Conservation (phyloP, 805 yeast species). For the Starmerella scarabaei region DNA sequence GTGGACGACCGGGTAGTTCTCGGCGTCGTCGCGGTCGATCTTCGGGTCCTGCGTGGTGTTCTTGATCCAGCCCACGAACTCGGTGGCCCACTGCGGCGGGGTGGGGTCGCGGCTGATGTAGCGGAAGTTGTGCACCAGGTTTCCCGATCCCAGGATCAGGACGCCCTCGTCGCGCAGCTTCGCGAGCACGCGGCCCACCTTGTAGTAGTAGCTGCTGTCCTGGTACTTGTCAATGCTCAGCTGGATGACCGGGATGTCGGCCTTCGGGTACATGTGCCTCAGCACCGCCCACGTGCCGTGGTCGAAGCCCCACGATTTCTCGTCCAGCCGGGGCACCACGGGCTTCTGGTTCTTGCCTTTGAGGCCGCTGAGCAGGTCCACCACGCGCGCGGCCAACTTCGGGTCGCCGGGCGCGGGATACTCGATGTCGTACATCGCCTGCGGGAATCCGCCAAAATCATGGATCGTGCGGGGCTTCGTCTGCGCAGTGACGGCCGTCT, state of each 20-base stretch:
- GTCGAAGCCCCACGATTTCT: slow-evolving; percentile 19
- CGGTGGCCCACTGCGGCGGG: slow-evolving; percentile 22
- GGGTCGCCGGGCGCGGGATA: slow-evolving; percentile 21
- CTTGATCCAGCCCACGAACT: slow-evolving; percentile 31
- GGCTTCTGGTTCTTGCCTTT: slow-evolving; percentile 2
- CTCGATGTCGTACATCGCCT: slow-evolving; percentile 14
- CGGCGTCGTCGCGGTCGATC: slow-evolving; percentile 15
- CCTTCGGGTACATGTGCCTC: slow-evolving; percentile 20
- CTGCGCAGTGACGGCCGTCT: slow-evolving; percentile 13
- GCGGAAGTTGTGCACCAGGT: slow-evolving; percentile 51
- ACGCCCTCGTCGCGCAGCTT: slow-evolving; percentile 41
- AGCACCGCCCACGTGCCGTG: slow-evolving; percentile 22
- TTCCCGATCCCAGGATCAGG: slow-evolving; percentile 49
- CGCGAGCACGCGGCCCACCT: slow-evolving; percentile 42
- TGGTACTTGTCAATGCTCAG: slow-evolving; percentile 31
- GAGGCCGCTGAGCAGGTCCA: slow-evolving; percentile 4
- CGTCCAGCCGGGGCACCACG: slow-evolving; percentile 3
- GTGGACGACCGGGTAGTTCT: slow-evolving; percentile 23
- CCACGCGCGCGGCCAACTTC: slow-evolving; percentile 15
- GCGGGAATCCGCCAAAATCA: slow-evolving; percentile 19
- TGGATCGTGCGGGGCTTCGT: slow-evolving; percentile 18
- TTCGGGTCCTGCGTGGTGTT: slow-evolving; percentile 1
- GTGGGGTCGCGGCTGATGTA: slow-evolving; percentile 13
- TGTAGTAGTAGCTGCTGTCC: slow-evolving; percentile 27
- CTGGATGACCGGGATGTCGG: slow-evolving; percentile 29